Evolutionary conservation across 371 early-diverging fungal genomes (phyloP).

Genomic region (Mucor saturninus): DNA sequence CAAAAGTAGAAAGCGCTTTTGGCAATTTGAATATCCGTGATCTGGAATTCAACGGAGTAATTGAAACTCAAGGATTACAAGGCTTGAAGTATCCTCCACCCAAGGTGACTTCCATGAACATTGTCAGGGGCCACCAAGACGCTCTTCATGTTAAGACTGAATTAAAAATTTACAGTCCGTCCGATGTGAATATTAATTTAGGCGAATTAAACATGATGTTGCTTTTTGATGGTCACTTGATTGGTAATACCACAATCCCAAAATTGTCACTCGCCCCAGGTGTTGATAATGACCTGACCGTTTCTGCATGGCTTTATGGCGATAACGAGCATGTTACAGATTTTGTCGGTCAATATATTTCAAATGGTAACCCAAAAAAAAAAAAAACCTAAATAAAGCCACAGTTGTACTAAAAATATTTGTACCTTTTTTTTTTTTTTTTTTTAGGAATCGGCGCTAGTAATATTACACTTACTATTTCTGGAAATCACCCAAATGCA

Average conservation of each 20-base stretch:
- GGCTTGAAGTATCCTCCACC: constrained; percentile 52
- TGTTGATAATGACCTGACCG: constrained; percentile 25
- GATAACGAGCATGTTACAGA: constrained; percentile 28
- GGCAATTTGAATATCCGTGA: constrained; percentile 42
- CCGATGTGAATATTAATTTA: constrained; percentile 44
- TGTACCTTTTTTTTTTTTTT: constrained; percentile 1
- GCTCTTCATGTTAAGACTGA: constrained; percentile 31
- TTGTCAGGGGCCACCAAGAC: constrained; percentile 38
- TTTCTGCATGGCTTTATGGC: constrained; percentile 27
- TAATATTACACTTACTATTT: constrained; percentile 41
- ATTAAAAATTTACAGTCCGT: constrained; percentile 42
- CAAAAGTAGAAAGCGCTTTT: constrained; percentile 45
- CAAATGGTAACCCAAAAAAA: constrained; percentile 29
- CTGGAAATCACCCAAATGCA: constrained; percentile 47
- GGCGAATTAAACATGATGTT: constrained; percentile 37
- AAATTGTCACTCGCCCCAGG: constrained; percentile 32
- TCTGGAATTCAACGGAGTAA: constrained; percentile 46
- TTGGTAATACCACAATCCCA: constrained; percentile 45
- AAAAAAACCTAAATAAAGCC: background rate
- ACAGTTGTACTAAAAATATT: constrained; percentile 4
- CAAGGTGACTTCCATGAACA: constrained; percentile 31
- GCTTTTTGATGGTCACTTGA: constrained; percentile 29
- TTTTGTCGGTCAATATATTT: constrained; percentile 46
- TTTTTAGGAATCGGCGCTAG: constrained; percentile 9
- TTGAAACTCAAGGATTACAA: constrained; percentile 40